A percentile compares a stretch with the other conserved stretches of the same genome.
Evolutionary conservation across 352 stramenopile genomes (phyloP).

Genomic region (Globisporangium barbulae): DNA sequence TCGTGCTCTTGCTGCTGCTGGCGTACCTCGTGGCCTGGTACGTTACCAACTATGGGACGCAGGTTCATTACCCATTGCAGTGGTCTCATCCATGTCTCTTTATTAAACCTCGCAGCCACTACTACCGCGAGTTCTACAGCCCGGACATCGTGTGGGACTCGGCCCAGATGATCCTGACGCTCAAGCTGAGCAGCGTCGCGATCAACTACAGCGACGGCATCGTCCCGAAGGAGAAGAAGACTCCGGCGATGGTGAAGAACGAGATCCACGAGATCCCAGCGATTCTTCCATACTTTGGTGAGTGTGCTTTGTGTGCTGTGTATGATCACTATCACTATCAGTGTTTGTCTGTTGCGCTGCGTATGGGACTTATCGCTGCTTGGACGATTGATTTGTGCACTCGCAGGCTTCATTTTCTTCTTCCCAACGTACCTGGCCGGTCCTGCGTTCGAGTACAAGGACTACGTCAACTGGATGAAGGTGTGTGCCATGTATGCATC

Average conservation of each 20-base stretch:
- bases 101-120: slow-evolving; percentile 40
- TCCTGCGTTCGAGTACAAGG: slow-evolving; percentile 82
- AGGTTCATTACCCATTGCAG: not conserved
- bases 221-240: slow-evolving; percentile 75
- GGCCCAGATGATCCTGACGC: slow-evolving; percentile 85
- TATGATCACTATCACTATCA: not conserved
- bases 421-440: slow-evolving; percentile 86
- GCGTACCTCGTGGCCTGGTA: slow-evolving; percentile 69
- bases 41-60: not conserved
- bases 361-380: not conserved
- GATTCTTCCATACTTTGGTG: slow-evolving; percentile 75
- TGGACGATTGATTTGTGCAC: not conserved
- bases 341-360: not conserved
- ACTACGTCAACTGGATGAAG: slow-evolving; percentile 82
- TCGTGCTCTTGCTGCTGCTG: slow-evolving; percentile 59
- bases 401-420: slow-evolving; percentile 81
- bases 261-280: slow-evolving; percentile 55
- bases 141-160: slow-evolving; percentile 82
- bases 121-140: slow-evolving; percentile 81
- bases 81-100: not conserved
- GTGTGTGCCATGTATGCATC: slow-evolving; percentile 16
- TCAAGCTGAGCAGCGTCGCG: slow-evolving; percentile 77
- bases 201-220: slow-evolving; percentile 82
- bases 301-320: not conserved
- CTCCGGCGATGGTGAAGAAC: slow-evolving; percentile 68